Percentiles rank a stretch among this genome's conserved stretches.
phyloP scores from a whole-genome alignment of 2,329 filamentous ascomycete species.

The Teratosphaeria gauchensis region DNA sequence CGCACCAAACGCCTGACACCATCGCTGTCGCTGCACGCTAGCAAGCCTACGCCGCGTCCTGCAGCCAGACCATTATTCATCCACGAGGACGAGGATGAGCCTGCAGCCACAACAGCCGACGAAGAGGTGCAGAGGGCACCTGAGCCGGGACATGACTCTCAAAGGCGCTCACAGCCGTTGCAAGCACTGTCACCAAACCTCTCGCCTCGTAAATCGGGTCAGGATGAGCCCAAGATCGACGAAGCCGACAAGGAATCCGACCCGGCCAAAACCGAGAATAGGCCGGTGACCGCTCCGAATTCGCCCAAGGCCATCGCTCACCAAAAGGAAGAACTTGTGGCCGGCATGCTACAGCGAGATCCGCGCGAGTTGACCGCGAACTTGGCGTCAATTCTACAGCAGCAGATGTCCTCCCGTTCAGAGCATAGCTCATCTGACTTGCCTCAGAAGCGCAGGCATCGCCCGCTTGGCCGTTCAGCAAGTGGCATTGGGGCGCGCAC shows the following conservation, averaged over 20 bases:
- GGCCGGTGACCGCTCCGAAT: not conserved
- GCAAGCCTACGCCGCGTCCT: not conserved
- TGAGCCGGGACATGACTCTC: not conserved
- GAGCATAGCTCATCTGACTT: not conserved
- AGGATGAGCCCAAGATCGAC: not conserved
- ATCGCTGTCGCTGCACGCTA: slow-evolving; percentile 17
- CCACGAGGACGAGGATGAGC: slow-evolving; percentile 18
- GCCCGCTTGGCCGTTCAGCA: slow-evolving; percentile 21
- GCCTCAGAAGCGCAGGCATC: slow-evolving; percentile 18
- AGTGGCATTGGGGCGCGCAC: slow-evolving; percentile 18
- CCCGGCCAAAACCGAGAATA: not conserved
- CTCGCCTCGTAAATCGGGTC: slow-evolving; percentile 10
- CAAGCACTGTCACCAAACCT: slow-evolving; percentile 21
- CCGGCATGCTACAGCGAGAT: not conserved
- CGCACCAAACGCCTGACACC: slow-evolving; percentile 22
- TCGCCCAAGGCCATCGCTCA: slow-evolving; percentile 2
- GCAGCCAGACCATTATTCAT: slow-evolving; percentile 17
- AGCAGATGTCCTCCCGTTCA: slow-evolving; percentile 7
- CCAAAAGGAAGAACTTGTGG: not conserved
- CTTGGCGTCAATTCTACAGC: slow-evolving; percentile 14
- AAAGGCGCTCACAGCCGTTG: slow-evolving; percentile 11
- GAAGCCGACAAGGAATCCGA: not conserved
- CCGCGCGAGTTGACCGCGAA: slow-evolving; percentile 12
- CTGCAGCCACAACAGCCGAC: not conserved
- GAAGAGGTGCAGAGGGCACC: not conserved